A percentile compares a stretch with the other conserved stretches of the same genome.
These are phyloP conservation scores for Lentinula raphanica DNA, from an alignment of 768 basidiomycete species.

Conservation along the genomic window DNA sequence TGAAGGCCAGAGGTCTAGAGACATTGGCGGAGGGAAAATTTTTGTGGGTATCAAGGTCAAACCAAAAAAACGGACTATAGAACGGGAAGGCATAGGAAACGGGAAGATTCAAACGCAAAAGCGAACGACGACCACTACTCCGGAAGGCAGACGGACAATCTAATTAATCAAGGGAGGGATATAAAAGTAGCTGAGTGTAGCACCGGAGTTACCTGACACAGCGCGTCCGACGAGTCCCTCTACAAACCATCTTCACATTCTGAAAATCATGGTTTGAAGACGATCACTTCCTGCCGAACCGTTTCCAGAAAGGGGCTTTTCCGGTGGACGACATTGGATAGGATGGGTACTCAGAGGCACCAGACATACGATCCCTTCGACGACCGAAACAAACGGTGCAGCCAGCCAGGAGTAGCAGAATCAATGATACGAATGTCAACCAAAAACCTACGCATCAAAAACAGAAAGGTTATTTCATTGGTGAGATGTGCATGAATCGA, in stretches of 20 bases:
- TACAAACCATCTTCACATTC: not conserved
- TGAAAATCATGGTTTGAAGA: not conserved
- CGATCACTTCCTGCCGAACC: conserved; percentile 33
- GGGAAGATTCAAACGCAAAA: not conserved
- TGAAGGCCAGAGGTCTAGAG: not conserved
- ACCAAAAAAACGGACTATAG: not conserved
- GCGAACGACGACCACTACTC: not conserved
- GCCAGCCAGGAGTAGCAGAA: conserved; percentile 60
- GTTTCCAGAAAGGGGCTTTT: conserved; percentile 26
- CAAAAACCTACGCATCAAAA: conserved; percentile 54
- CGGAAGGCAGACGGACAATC: not conserved
- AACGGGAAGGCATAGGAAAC: not conserved
- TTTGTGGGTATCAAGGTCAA: not conserved
- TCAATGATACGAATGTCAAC: conserved; percentile 63
- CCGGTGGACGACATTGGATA: conserved; percentile 28
- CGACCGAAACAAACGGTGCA: conserved; percentile 70
- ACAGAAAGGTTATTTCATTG: not conserved
- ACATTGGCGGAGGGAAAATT: not conserved
- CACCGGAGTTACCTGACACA: not conserved
- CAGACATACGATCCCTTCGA: conserved; percentile 46
- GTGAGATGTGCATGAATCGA: conserved; percentile 1
- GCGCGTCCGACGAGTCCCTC: not conserved
- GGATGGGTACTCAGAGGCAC: conserved; percentile 31
- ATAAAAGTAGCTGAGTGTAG: not conserved
- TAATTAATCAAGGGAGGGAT: not conserved